A percentile compares a stretch with the other conserved stretches of the same genome.
Evolutionary conservation across 192 early-diverging fungal genomes (phyloP).

Genomic region (Umbelopsis sp.): DNA sequence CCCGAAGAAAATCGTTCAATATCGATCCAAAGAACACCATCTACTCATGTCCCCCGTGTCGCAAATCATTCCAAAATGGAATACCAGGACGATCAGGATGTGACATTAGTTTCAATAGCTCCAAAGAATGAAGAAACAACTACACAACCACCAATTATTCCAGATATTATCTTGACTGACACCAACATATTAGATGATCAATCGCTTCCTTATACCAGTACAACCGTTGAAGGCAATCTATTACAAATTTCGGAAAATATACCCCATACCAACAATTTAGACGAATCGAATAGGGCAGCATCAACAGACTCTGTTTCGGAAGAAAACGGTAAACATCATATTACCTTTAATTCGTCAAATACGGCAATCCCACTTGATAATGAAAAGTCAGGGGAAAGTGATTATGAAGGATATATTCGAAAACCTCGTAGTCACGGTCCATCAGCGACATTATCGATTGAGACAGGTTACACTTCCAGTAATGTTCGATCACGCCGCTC

Average conservation of each 20-base stretch:
- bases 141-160: not conserved
- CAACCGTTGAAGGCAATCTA: not conserved
- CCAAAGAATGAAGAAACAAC: not conserved
- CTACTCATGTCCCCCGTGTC: conserved; percentile 11
- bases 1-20: conserved; percentile 24
- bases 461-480: not conserved
- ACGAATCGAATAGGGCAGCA: not conserved
- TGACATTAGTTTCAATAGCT: not conserved
- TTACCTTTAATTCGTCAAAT: not conserved
- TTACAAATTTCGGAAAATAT: not conserved
- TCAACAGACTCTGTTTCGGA: not conserved
- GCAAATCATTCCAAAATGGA: conserved; percentile 22
- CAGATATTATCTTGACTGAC: conserved; percentile 20
- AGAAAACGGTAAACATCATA: not conserved
- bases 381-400: not conserved
- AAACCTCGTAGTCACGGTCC: not conserved
- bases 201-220: not conserved
- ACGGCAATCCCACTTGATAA: not conserved
- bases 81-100: conserved; percentile 22
- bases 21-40: conserved; percentile 20
- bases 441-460: not conserved
- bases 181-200: conserved; percentile 9
- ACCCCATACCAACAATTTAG: not conserved
- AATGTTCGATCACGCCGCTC: not conserved
- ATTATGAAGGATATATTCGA: not conserved